Evolutionary conservation across 345 rosid species (phyloP).

Genomic region (Populus davidiana): DNA sequence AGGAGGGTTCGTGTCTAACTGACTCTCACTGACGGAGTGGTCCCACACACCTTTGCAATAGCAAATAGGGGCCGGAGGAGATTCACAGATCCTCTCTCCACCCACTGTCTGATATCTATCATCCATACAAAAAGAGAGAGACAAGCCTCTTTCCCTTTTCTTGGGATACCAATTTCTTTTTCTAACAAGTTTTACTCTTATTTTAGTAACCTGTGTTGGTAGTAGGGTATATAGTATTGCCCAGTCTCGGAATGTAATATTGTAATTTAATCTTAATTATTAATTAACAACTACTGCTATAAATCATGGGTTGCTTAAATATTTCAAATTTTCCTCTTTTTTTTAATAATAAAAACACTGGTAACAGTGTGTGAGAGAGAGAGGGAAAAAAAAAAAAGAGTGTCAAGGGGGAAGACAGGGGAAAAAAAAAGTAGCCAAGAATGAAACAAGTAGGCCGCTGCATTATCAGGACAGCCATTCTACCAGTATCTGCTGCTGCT

Average conservation of each 20-base stretch:
- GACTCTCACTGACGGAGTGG: not conserved
- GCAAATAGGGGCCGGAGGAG: not conserved
- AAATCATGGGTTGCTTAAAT: not conserved
- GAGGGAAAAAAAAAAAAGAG: not conserved
- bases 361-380: not conserved
- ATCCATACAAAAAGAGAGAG: not conserved
- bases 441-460: slow-evolving; percentile 20
- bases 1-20: not conserved
- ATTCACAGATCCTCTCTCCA: not conserved
- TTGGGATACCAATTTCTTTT: not conserved
- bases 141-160: not conserved
- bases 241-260: not conserved
- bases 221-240: not conserved
- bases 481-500: not conserved
- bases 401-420: not conserved
- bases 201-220: not conserved
- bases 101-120: not conserved
- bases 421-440: not conserved
- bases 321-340: not conserved
- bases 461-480: slow-evolving; percentile 10
- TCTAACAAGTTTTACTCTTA: not conserved
- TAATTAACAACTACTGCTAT: not conserved
- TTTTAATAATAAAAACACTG: not conserved
- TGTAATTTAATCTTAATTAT: no score
- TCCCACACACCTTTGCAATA: not conserved